These are phyloP conservation scores for Microdochium bolleyi DNA, from an alignment of 2,329 filamentous ascomycete genomes.

Conservation along the genomic window DNA sequence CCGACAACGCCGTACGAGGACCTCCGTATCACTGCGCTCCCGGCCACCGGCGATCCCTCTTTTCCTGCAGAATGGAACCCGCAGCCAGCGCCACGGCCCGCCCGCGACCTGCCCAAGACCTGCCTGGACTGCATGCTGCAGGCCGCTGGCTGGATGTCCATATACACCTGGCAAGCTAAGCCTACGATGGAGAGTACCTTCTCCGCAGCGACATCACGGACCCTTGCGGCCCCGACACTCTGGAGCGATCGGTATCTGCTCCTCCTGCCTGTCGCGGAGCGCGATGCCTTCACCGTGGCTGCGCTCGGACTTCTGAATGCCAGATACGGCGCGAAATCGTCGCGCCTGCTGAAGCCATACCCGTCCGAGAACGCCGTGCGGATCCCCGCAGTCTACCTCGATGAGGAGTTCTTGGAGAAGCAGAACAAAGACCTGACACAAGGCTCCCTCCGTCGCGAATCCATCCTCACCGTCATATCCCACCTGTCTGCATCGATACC, in stretches of 20 bases:
- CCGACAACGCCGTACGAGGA: background rate
- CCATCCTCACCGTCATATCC: slow-evolving; percentile 8
- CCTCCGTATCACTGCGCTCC: background rate
- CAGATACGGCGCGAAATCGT: slow-evolving; percentile 7
- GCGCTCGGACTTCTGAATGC: slow-evolving; percentile 8
- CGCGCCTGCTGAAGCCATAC: slow-evolving; percentile 9
- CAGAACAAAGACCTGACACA: slow-evolving; percentile 10
- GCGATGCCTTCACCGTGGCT: slow-evolving; percentile 4
- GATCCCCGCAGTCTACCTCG: slow-evolving; percentile 12
- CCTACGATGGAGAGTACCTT: background rate
- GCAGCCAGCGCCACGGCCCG: background rate
- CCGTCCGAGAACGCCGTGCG: slow-evolving; percentile 7
- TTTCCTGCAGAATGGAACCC: slow-evolving; percentile 11
- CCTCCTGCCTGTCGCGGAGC: background rate
- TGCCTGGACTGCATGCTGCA: slow-evolving; percentile 8
- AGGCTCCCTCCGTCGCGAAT: background rate
- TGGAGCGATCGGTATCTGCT: background rate
- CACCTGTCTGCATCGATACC: slow-evolving; percentile 4
- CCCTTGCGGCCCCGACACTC: background rate
- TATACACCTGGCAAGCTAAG: background rate
- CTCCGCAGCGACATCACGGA: background rate
- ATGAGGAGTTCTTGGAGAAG: slow-evolving; percentile 8
- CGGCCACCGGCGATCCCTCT: background rate
- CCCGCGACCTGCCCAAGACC: background rate
- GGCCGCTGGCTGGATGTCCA: background rate